These are phyloP conservation scores for Kondoa subrosea DNA, from an alignment of 768 basidiomycete species.

Conservation along the genomic window DNA sequence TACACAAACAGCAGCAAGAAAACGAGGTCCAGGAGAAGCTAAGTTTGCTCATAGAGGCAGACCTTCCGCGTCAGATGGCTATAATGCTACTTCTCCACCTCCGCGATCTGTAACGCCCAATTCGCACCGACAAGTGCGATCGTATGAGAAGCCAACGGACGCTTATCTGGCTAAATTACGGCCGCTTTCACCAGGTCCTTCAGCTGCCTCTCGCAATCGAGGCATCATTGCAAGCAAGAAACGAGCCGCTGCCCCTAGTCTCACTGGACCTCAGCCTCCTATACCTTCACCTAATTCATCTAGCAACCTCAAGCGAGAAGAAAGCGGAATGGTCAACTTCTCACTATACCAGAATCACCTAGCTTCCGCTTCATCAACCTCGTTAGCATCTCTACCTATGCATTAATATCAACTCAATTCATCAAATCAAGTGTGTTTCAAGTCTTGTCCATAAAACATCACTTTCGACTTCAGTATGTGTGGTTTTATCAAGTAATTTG, in stretches of 20 bases:
- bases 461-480: background rate
- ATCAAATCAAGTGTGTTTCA: background rate
- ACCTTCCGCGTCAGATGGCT: background rate
- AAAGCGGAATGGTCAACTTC: background rate
- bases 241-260: background rate
- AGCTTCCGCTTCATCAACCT: background rate
- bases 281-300: background rate
- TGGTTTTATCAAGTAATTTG: background rate
- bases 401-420: background rate
- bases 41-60: constrained; percentile 23
- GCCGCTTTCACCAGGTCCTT: background rate
- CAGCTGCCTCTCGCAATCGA: background rate
- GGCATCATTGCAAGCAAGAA: background rate
- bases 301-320: background rate
- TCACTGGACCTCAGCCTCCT: background rate
- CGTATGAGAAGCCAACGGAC: background rate
- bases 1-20: constrained; percentile 11
- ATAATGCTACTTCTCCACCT: background rate
- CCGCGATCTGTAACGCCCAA: background rate
- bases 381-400: background rate
- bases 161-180: constrained; percentile 4
- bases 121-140: background rate
- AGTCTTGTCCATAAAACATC: background rate
- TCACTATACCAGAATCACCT: background rate
- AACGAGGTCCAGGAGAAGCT: constrained; percentile 9